Evolutionary conservation across 2,329 filamentous ascomycete species (phyloP), one percentile per base, ranked within the genome.

Genomic region (Leptographium procerum): DNA sequence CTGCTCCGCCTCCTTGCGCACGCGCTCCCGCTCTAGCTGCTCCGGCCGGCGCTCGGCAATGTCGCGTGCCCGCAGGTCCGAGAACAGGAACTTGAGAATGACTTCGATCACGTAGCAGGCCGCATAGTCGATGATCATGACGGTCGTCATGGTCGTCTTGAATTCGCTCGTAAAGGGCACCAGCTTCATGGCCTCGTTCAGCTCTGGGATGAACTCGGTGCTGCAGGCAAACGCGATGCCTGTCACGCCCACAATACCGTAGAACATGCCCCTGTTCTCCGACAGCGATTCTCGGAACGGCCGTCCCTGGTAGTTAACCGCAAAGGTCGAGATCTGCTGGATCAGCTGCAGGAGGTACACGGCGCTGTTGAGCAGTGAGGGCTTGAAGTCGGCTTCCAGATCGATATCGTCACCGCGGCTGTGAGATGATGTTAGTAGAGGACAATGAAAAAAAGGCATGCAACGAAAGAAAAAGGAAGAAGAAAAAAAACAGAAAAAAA

Each of bases 251-350:
- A 99, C 77, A 58, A 99, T 90, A 60, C 94, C 94, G 79, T 88
- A 99, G 77, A 94, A 99, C 94, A 99, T 99, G 70, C 89, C 91
- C 72, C 85, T 88, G 78, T 99, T 99, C 75, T 96, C 94, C 6
- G 88, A 86, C 64, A 99, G 90, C 26, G 88, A 88, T 75, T 99
- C 94, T 61, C 94, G 89, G 87, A 99, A 99, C 14, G 94, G 94
- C 11, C 94, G 88, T 60, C 94, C 94, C 73, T 99, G 94, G 77
- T 99, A 99, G 78, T 99, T 99, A 78, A 99, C 96, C 61, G 94
- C 91, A 68, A 99, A 99, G 3, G 94, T 99, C 28, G 91, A 96
- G 69, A 99, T 96, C 73, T 99, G 94, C 73, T 99, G 94, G 72
- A 99, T 97, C 56, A 99, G 85, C 69, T 97, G 94, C 47, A 99